Conservation (phyloP, 305 asterid species). For the Fraxinus dipetala region DNA sequence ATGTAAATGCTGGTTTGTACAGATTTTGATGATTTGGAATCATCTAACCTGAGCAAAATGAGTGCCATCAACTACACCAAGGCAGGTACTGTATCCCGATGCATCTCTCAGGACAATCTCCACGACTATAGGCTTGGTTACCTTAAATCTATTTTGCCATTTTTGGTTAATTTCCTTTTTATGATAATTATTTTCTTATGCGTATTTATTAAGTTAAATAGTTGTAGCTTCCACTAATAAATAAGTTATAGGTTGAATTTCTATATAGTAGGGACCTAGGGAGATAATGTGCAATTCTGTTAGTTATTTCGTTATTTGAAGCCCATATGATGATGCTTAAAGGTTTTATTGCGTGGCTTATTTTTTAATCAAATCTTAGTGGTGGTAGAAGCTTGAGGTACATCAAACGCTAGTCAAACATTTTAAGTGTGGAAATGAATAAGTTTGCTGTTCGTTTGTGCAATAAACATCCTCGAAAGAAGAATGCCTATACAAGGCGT, state of each 20-base stretch:
- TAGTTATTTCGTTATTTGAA: not conserved
- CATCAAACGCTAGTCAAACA: not conserved
- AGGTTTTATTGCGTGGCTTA: not conserved
- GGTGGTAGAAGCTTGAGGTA: slow-evolving; percentile 12
- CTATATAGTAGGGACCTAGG: not conserved
- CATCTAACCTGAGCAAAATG: slow-evolving; percentile 53
- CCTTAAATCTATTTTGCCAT: slow-evolving; percentile 6
- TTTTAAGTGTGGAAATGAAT: not conserved
- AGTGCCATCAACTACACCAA: slow-evolving; percentile 76
- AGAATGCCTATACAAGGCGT: slow-evolving; percentile 8
- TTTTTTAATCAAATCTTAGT: slow-evolving; percentile 1
- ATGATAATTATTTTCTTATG: slow-evolving; percentile 3
- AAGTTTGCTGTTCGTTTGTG: slow-evolving; percentile 1
- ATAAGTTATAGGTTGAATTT: not conserved
- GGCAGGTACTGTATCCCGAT: slow-evolving; percentile 75
- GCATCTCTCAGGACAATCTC: slow-evolving; percentile 23
- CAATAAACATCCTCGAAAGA: not conserved
- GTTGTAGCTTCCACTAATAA: slow-evolving; percentile 7
- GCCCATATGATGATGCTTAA: slow-evolving; percentile 7
- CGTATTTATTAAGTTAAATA: slow-evolving; percentile 3
- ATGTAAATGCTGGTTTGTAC: slow-evolving; percentile 23
- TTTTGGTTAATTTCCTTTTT: not conserved
- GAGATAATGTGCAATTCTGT: not conserved
- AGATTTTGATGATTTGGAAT: slow-evolving; percentile 77
- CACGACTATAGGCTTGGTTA: slow-evolving; percentile 7